Conservation (phyloP, 352 stramenopile species). For the Globisporangium paroecandrum region DNA sequence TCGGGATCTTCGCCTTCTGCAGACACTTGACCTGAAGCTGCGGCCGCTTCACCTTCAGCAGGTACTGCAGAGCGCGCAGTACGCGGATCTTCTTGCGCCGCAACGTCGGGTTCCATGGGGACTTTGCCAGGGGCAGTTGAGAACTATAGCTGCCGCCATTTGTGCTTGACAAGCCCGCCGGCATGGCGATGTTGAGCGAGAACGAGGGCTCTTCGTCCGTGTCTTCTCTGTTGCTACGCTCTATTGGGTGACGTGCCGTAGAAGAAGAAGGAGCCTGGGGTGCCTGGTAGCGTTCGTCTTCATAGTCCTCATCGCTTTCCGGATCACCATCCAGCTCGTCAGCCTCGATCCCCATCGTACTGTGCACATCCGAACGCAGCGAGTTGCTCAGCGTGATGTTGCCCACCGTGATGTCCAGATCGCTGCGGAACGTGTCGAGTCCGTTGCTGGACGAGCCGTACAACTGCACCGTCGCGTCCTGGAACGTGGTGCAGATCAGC, state of each 20-base stretch:
- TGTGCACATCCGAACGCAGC: slow-evolving; percentile 16
- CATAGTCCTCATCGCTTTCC: slow-evolving; percentile 16
- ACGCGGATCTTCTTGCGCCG: slow-evolving; percentile 55
- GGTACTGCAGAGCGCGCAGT: slow-evolving; percentile 49
- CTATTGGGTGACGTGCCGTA: neutral
- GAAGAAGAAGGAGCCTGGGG: neutral
- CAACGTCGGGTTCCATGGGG: slow-evolving; percentile 68
- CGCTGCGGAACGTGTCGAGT: slow-evolving; percentile 71
- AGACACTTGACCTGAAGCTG: slow-evolving; percentile 61
- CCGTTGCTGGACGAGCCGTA: slow-evolving; percentile 73
- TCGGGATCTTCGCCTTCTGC: slow-evolving; percentile 70
- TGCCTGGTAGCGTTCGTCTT: slow-evolving; percentile 11
- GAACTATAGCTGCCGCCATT: neutral
- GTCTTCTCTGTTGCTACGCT: neutral
- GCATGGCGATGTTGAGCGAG: slow-evolving; percentile 57
- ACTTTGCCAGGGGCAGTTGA: slow-evolving; percentile 25
- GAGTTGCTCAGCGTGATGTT: slow-evolving; percentile 36
- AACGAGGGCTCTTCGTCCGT: slow-evolving; percentile 47
- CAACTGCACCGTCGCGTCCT: slow-evolving; percentile 43
- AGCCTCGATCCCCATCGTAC: neutral
- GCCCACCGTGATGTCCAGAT: slow-evolving; percentile 70
- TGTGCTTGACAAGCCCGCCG: slow-evolving; percentile 12
- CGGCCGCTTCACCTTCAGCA: slow-evolving; percentile 47
- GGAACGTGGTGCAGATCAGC: slow-evolving; percentile 41
- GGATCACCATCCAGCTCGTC: slow-evolving; percentile 11